phyloP scores from a whole-genome alignment of 192 early-diverging fungal species.

The Helicostylum pulchrum region DNA sequence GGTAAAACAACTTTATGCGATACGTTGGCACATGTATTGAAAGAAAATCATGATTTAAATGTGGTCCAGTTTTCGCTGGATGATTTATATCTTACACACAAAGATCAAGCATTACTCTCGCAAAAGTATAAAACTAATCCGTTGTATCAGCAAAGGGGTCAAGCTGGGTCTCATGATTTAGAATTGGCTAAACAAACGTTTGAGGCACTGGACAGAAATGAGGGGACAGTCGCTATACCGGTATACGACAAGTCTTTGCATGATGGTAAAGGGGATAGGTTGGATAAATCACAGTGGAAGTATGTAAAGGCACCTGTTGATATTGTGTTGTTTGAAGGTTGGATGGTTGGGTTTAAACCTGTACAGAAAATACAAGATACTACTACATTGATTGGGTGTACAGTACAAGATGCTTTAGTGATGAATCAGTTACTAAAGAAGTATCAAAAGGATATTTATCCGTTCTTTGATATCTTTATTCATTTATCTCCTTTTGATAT shows the following conservation, averaged over 20 bases:
- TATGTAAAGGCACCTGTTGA: slow-evolving; percentile 55
- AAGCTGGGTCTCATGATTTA: slow-evolving; percentile 89
- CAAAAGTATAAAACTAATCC: slow-evolving; percentile 54
- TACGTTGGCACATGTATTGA: slow-evolving; percentile 41
- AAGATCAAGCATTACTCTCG: slow-evolving; percentile 57
- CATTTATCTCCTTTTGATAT: slow-evolving; percentile 62
- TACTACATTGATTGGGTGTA: slow-evolving; percentile 28
- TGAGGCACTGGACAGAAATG: slow-evolving; percentile 35
- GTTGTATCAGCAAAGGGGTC: slow-evolving; percentile 77
- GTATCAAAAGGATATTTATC: slow-evolving; percentile 62
- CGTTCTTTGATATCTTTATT: slow-evolving; percentile 73
- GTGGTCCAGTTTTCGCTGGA: slow-evolving; percentile 74
- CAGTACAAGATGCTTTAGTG: slow-evolving; percentile 38
- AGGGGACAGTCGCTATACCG: slow-evolving; percentile 56
- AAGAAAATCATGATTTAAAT: slow-evolving; percentile 40
- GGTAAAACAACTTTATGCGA: slow-evolving; percentile 63
- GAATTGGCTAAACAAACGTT: slow-evolving; percentile 57
- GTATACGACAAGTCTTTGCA: slow-evolving; percentile 78
- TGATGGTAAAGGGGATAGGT: slow-evolving; percentile 77
- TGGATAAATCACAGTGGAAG: slow-evolving; percentile 58
- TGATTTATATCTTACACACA: slow-evolving; percentile 78
- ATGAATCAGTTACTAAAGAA: slow-evolving; percentile 48
- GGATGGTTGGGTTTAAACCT: slow-evolving; percentile 84
- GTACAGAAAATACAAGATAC: slow-evolving; percentile 34
- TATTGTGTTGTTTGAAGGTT: slow-evolving; percentile 90